Conservation (phyloP, 768 basidiomycete species). For the Tylopilus intermedius region DNA sequence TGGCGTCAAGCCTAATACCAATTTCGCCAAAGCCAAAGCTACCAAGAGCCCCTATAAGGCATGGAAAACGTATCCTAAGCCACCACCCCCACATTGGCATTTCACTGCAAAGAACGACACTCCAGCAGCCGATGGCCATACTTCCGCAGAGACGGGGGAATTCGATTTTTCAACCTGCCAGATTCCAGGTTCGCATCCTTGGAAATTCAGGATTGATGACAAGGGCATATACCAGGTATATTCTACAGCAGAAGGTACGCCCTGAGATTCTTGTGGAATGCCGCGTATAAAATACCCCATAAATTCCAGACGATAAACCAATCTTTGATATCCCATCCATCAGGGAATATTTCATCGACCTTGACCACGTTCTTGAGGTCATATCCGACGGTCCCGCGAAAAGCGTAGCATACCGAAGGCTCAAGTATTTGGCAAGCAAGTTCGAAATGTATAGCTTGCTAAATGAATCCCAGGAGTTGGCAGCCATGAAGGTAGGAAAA, state of each 20-base stretch:
- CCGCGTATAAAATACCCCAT: neutral
- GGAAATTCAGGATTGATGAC: conserved; percentile 71
- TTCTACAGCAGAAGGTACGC: conserved; percentile 22
- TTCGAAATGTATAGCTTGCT: conserved; percentile 89
- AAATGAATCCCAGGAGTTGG: conserved; percentile 90
- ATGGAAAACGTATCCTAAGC: conserved; percentile 90
- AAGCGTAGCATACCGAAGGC: conserved; percentile 85
- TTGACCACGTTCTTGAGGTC: conserved; percentile 85
- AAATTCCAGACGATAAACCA: conserved; percentile 44
- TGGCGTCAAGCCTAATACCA: conserved; percentile 61
- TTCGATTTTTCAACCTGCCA: conserved; percentile 70
- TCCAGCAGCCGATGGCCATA: conserved; percentile 37
- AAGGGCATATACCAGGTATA: conserved; percentile 92
- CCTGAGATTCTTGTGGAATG: neutral
- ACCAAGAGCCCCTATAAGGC: conserved; percentile 38
- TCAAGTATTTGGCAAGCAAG: conserved; percentile 90
- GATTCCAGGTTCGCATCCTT: conserved; percentile 64
- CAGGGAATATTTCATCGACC: conserved; percentile 92
- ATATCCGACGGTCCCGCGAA: conserved; percentile 96
- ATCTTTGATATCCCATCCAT: conserved; percentile 78
- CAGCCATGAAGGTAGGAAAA: conserved; percentile 86
- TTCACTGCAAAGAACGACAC: conserved; percentile 55
- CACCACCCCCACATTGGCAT: conserved; percentile 96
- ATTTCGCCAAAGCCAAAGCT: conserved; percentile 27
- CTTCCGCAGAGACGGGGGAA: conserved; percentile 34